phyloP scores from a whole-genome alignment of 768 basidiomycete species.

The Gautieria morchelliformis region DNA sequence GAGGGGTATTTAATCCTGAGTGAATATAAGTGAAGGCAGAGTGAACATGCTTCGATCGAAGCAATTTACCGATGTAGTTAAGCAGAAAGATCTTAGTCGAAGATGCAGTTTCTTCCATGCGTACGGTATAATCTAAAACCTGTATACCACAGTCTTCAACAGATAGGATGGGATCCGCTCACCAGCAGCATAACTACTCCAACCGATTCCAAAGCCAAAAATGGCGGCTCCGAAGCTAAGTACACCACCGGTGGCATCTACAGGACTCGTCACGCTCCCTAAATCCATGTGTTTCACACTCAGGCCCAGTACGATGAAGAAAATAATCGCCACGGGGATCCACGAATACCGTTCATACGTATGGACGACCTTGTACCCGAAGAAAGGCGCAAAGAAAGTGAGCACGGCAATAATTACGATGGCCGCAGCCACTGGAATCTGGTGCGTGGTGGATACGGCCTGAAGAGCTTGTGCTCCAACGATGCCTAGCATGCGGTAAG shows the following conservation, averaged over 20 bases:
- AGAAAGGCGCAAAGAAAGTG: conserved; percentile 29
- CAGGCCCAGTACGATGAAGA: conserved; percentile 25
- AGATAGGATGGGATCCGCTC: neutral
- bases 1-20: conserved; percentile 18
- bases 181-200: conserved; percentile 28
- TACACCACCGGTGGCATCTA: conserved; percentile 24
- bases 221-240: conserved; percentile 29
- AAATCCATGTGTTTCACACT: conserved; percentile 19
- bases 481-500: neutral
- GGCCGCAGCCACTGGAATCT: conserved; percentile 29
- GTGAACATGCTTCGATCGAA: neutral
- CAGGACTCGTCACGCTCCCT: conserved; percentile 14
- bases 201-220: conserved; percentile 30
- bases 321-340: conserved; percentile 31
- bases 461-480: conserved; percentile 20
- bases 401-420: conserved; percentile 35
- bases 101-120: conserved; percentile 28
- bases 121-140: conserved; percentile 30
- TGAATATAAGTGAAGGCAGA: neutral
- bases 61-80: conserved; percentile 23
- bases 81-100: conserved; percentile 27
- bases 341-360: conserved; percentile 32
- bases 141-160: neutral
- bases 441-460: conserved; percentile 15
- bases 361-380: conserved; percentile 34